A percentile compares a stretch with the other conserved stretches of the same genome.
These are phyloP conservation scores for Backusella circina DNA, from an alignment of 192 early-diverging fungal species.

Conservation along the genomic window DNA sequence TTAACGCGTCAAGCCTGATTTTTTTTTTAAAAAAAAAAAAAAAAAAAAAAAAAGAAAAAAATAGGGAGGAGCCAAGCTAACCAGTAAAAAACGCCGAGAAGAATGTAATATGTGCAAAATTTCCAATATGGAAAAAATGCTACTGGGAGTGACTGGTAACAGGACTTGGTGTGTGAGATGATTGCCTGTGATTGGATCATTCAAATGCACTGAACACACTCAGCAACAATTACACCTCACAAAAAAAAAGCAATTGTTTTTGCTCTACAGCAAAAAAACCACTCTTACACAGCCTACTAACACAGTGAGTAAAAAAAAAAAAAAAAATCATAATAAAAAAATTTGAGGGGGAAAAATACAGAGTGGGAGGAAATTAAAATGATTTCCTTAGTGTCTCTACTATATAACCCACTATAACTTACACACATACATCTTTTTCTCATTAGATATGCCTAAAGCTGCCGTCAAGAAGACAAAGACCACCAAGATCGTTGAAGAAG, in stretches of 20 bases:
- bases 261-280: neutral
- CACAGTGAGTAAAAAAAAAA: neutral
- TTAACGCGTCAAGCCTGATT: too few species aligned
- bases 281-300: neutral
- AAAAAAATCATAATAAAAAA: neutral
- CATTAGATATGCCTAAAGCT: conserved; percentile 7
- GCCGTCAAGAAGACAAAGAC: neutral
- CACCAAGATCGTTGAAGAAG: conserved; percentile 44
- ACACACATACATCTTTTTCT: neutral
- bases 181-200: neutral
- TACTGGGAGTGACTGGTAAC: neutral
- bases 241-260: neutral
- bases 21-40: too few species aligned
- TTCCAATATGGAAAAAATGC: neutral
- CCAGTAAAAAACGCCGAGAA: too few species aligned
- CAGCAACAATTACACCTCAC: neutral
- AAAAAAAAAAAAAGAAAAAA: neutral
- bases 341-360: neutral
- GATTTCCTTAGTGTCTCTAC: neutral
- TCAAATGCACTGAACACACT: neutral
- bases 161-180: neutral
- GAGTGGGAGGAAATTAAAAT: neutral
- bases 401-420: neutral
- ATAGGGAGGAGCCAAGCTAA: neutral
- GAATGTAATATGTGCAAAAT: neutral